These are phyloP conservation scores for Chernovozyma sophiae-reginae DNA, from an alignment of 1,139 yeast genomes.

Conservation along the genomic window DNA sequence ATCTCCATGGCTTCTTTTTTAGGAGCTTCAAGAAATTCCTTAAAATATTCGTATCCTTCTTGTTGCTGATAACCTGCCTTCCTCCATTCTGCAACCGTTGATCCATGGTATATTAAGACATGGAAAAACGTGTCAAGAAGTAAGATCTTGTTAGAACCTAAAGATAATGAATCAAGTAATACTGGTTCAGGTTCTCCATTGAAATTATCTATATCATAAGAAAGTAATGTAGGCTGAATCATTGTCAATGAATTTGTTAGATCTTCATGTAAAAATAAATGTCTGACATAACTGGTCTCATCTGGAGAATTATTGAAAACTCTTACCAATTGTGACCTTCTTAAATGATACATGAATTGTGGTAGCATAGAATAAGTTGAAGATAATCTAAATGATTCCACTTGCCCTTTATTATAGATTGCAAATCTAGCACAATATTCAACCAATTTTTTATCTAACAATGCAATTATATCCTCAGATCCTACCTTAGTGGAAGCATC, in stretches of 20 bases:
- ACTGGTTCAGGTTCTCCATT: slow-evolving; percentile 52
- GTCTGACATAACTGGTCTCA: slow-evolving; percentile 69
- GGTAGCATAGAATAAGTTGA: slow-evolving; percentile 75
- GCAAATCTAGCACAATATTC: slow-evolving; percentile 86
- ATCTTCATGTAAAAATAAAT: slow-evolving; percentile 64
- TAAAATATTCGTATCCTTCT: slow-evolving; percentile 61
- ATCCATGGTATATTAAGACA: slow-evolving; percentile 65
- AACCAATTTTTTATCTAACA: slow-evolving; percentile 82
- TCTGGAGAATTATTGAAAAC: slow-evolving; percentile 79
- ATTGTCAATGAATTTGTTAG: slow-evolving; percentile 61
- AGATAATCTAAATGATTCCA: slow-evolving; percentile 72
- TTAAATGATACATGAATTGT: slow-evolving; percentile 67
- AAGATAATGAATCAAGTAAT: slow-evolving; percentile 62
- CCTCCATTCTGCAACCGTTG: slow-evolving; percentile 67
- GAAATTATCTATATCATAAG: slow-evolving; percentile 56
- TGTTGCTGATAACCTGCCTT: slow-evolving; percentile 62
- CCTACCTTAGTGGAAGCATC: slow-evolving; percentile 46
- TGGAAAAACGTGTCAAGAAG: slow-evolving; percentile 75
- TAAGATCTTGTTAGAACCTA: slow-evolving; percentile 56
- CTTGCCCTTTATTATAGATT: slow-evolving; percentile 74
- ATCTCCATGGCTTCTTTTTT: slow-evolving; percentile 64
- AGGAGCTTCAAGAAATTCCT: slow-evolving; percentile 60
- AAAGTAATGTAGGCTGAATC: slow-evolving; percentile 72
- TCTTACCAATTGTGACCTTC: slow-evolving; percentile 66
- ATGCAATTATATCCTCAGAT: slow-evolving; percentile 71